Conservation (phyloP, 1,139 yeast genomes). For the Protomyces pachydermus region DNA sequence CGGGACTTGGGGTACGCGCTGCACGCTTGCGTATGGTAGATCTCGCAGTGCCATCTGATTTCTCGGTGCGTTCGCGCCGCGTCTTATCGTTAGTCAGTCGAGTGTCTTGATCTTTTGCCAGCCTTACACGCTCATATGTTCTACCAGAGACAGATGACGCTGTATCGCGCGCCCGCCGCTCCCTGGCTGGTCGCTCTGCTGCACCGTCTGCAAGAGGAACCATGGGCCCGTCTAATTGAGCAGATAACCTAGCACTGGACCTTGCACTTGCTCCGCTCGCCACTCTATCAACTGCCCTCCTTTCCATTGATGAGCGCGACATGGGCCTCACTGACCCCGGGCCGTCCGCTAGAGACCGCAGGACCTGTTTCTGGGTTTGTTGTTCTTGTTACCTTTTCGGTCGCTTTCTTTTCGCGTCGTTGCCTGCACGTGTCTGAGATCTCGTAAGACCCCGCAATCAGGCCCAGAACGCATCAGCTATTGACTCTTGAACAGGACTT, state of each 20-base stretch:
- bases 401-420: background rate
- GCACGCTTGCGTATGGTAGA: background rate
- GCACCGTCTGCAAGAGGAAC: background rate
- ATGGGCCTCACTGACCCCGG: background rate
- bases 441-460: too few species aligned
- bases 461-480: too few species aligned
- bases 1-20: background rate
- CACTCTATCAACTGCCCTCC: background rate
- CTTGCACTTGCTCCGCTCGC: background rate
- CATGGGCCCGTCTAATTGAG: background rate
- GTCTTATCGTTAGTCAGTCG: background rate
- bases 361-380: background rate
- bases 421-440: background rate
- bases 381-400: background rate
- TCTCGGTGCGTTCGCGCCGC: background rate
- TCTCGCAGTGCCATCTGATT: background rate
- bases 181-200: background rate
- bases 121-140: background rate
- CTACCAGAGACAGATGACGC: background rate
- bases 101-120: background rate
- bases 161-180: background rate
- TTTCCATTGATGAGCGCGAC: background rate
- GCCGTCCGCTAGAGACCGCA: too few species aligned
- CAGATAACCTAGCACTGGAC: background rate
- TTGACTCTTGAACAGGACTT: too few species aligned